Base-by-base conservation (phyloP, 1,284 basidiomycete species). In the Moesziomyces sp. region DNA sequence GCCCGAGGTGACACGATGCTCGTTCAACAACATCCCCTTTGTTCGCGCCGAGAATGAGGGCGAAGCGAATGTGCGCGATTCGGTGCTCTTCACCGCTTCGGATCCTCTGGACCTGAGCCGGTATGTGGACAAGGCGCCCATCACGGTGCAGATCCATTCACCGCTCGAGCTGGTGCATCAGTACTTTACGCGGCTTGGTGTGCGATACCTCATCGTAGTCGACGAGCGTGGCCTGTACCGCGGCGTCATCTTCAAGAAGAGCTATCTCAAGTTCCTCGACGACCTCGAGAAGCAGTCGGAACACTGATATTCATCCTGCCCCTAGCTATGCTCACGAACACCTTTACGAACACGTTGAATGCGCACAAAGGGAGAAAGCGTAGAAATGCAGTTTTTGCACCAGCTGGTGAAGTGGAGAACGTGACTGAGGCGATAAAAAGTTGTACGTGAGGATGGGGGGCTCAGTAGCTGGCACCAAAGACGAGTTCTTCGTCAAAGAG, bases 171-270 rank as follows among this genome's bases (percentile, higher is more conserved):
- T 96, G 57, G 89, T 97, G 1, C 94, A 97, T 79, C 92, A 94
- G 82, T 74, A 76, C 55, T 81, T 81, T 44, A 72, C 72, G 21
- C 54, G 69, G 5, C 52, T 81, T n/a, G 79, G 79, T 16, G 76
- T 81, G 14, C 51, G 76, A 10, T 79, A 79, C 46, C 53, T 81
- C 26, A 87, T 97, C 24, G 90, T 97, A 6, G 91, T 89, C 2
- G 93, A 97, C 83, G 86, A 89, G 3, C 89, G 92, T 58, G 94
- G 95, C 3, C 86, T 90, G 54, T 97, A 94, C 81, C 90, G 91
- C 79, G 95, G 95, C 7, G 87, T 95, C 11, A 91, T 98, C 63
- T 92, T 94, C 84, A 97, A 97, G 87, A 95, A 95, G 85, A 89
- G 89, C 19, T 74, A 74, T 18, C 46, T 74, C 38, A 74, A 74